Base-by-base conservation (phyloP, 116 monocot genomes). In the Papilionanthe hybrid region DNA sequence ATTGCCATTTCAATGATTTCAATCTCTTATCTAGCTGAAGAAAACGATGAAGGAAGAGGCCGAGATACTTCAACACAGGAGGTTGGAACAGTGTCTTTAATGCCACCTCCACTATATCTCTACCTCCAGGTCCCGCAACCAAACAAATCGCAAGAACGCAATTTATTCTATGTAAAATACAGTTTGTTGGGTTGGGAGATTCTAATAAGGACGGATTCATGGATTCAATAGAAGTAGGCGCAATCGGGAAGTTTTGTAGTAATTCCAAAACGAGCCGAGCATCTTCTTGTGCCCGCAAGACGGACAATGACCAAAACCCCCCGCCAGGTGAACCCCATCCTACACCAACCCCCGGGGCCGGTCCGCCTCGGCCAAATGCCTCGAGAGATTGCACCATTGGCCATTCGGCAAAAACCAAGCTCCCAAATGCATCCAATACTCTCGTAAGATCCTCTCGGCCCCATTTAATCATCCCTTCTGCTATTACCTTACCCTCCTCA, bases 251-350 rank as follows among this genome's bases (percentile, higher is more conserved):
- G 20, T 79, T 82, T 37, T 86, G 72, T 69, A 87, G 50, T 72
- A 99, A 81, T 42, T 85, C 86, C 76, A 93, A 41, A 47, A 94
- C 25, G 41, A 99, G 80, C 23, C 82, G 78, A 25, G 90, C 85
- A 86, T 93, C 90, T 44, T 71, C 79, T 80, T 91, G 90, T 58
- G 84, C 84, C 56, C 85, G 82, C 32, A 90, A 78, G 69, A 77
- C 55, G 77, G 68, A 77, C 13, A 78, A 37, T 50, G 98, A 99
- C 98, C 98, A 99, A 84, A 88, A 93, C 4, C 94, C 94, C 81
- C 94, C 94, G 43, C 88, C 86, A 79, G 81, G 68, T 32, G 91
- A 87, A 45, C 94, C 98, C 98, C 98, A 99, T 9, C 98, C 98
- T 49, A 89, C 58, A 44, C 94, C 98, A 76, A 91, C 74, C 66